Percentiles rank a stretch among this genome's conserved stretches.
Evolutionary conservation across 306 rosid genomes (phyloP).

Genomic region (Prosopis cineraria): DNA sequence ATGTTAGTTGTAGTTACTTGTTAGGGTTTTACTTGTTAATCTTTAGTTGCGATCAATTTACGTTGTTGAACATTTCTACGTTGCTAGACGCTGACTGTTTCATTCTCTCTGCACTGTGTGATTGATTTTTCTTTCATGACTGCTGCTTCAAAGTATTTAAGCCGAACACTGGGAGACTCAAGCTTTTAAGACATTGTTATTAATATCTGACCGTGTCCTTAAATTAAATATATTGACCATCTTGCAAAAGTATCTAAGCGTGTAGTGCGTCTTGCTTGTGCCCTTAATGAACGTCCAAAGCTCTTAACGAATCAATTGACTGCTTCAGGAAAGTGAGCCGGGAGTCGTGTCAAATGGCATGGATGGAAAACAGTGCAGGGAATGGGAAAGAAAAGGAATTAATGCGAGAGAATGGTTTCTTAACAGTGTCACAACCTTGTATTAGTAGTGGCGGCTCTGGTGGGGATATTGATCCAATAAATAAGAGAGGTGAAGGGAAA

Average conservation of each 20-base stretch:
- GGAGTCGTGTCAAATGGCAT: slow-evolving; percentile 54
- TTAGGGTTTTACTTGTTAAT: slow-evolving; percentile 17
- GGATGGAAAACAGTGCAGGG: slow-evolving; percentile 59
- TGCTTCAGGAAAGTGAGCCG: slow-evolving; percentile 38
- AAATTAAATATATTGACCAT: background rate
- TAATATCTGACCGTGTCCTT: background rate
- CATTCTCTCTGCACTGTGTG: background rate
- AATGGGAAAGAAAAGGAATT: slow-evolving; percentile 58
- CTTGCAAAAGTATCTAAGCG: background rate
- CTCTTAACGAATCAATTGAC: background rate
- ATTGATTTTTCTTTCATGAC: slow-evolving; percentile 2
- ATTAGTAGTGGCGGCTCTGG: slow-evolving; percentile 49
- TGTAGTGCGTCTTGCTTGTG: background rate
- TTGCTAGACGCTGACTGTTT: slow-evolving; percentile 1
- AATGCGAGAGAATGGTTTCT: slow-evolving; percentile 71
- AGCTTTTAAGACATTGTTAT: background rate
- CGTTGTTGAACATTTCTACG: background rate
- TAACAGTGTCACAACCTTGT: slow-evolving; percentile 56
- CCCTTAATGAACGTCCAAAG: background rate
- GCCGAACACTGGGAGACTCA: background rate
- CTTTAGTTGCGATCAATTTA: slow-evolving; percentile 21
- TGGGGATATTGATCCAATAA: slow-evolving; percentile 32
- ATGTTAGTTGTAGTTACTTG: background rate
- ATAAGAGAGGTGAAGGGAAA: slow-evolving; percentile 59
- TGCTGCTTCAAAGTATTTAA: background rate